Conservation (phyloP, 208 protist genomes). For the Angomonas deanei region DNA sequence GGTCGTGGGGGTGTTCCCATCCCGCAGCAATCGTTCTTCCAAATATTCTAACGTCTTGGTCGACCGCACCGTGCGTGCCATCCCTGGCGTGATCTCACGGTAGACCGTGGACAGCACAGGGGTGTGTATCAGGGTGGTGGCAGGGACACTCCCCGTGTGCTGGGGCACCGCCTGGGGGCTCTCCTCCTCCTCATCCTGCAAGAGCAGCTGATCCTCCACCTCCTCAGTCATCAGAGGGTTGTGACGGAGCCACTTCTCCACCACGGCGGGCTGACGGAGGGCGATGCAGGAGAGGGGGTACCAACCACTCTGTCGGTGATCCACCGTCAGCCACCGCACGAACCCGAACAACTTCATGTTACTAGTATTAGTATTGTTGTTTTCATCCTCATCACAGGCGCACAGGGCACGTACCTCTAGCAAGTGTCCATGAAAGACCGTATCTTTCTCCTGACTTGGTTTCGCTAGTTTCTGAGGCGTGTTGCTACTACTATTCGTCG, state of each 20-base stretch:
- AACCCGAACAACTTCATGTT: slow-evolving; percentile 54
- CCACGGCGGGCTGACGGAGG: slow-evolving; percentile 23
- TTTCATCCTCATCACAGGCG: neutral
- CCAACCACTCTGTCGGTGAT: slow-evolving; percentile 79
- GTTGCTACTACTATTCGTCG: neutral
- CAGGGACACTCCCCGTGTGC: too few species aligned
- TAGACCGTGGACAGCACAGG: slow-evolving; percentile 67
- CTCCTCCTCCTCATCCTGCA: neutral
- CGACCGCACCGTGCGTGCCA: slow-evolving; percentile 59
- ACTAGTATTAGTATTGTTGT: neutral
- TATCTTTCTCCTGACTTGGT: neutral
- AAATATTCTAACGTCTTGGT: slow-evolving; percentile 65
- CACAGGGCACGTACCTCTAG: neutral
- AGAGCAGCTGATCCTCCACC: neutral
- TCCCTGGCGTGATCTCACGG: slow-evolving; percentile 60
- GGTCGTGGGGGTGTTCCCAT: slow-evolving; percentile 70
- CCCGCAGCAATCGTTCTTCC: slow-evolving; percentile 80
- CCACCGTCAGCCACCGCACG: slow-evolving; percentile 68
- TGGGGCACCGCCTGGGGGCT: too few species aligned
- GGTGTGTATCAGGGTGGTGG: too few species aligned
- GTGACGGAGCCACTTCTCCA: neutral
- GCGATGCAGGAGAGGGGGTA: slow-evolving; percentile 51
- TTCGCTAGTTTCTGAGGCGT: neutral
- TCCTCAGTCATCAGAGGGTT: neutral
- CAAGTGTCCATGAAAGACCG: neutral